Evolutionary conservation across 73 alveolate genomes (phyloP), one percentile per base, ranked within the genome.

Genomic region (Paramecium primaurelia): DNA sequence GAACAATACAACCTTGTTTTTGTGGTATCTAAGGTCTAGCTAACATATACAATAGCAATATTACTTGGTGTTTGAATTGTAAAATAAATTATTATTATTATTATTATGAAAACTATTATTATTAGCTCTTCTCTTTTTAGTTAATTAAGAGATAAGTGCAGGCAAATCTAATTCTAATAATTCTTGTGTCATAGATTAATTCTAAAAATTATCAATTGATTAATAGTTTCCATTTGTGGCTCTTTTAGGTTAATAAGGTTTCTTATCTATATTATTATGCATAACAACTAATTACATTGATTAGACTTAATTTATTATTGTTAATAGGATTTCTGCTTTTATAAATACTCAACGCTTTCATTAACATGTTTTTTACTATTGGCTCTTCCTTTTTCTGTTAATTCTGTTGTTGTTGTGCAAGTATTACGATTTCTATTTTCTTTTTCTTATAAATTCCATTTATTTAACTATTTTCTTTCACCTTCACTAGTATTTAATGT

Each of bases 91-190:
- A 54, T 54, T 54, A 32, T 10, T 59, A 28, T 22, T 22, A 22
- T 64, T 3, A 26, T 64, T 64, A 1, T 64, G 51, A 64, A 64
- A 64, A 64, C 51, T 64, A 64, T 28, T 34, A 64, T 28, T 34
- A 32, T 22, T 38, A 16, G 6, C 38, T 40, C 87, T 73, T 73
- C 87, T 34, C 14, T 49, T 80, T 5, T 80, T 20, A 0, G 91
- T 44, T 16, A 80, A 18, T 44, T 80, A 47, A 0, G 91, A 80
- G 2, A 80, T 49, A 38, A 80, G 58, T 0, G 47, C 71, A 38
- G 91, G 91, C 2, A 80, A 47, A 80, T 80, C 91, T 8, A 80
- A 47, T 25, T 80, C 91, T 18, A 80, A 37, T 73, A 73, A 37
- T 37, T 73, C 87, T 38, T 64, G 20, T 64, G 84, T 28, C 84